Evolutionary conservation across 179 eudicot genomes (phyloP), one percentile per base, ranked within the genome.

Genomic region (Patellifolia procumbens): DNA sequence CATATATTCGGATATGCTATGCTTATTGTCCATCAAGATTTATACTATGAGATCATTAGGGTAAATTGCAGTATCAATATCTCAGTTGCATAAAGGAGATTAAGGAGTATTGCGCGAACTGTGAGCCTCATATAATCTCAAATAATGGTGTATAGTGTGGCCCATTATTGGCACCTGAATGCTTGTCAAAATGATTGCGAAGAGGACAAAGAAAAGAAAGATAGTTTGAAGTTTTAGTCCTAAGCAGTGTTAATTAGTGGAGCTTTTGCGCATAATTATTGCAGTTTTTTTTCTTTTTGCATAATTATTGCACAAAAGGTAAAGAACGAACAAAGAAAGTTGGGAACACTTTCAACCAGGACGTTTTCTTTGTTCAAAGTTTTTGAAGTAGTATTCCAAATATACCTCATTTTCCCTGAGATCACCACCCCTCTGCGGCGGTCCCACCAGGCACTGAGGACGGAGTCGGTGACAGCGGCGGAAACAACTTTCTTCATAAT

Each of bases 401-500:
- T 64, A 0, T 15, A 35, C 1, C 48, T 16, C 46, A 64, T 64
- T 13, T 2, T 5, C 22, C 28, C 1, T n/a, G 4, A 0, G 8
- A 39, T 5, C 43, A 39, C 43, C 43, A 39, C 43, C 43, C 9
- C 43, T 39, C 43, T 9, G 0, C 43, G 43, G n/a, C 9, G 31
- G n/a, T 35, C 72, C 55, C 7, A 26, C 72, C 15, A 1, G n/a
- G n/a, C n/a, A n/a, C n/a, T n/a, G n/a, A 2, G 0, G 16, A 24
- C 2, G 13, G 26, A 24, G 45, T 68, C 12, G 72, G 55, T 45
- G 37, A 20, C 19, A 64, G 16, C 37, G 10, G 10, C n/a, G 20
- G 26, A 64, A 64, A 35, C 26, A 46, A 64, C 68, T 34, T 67
- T 45, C 71, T 1, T 20, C 49, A 64, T 64, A 20, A 64, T 64